Evolutionary conservation across 345 rosid genomes (phyloP).

Genomic region (Citrus medica): DNA sequence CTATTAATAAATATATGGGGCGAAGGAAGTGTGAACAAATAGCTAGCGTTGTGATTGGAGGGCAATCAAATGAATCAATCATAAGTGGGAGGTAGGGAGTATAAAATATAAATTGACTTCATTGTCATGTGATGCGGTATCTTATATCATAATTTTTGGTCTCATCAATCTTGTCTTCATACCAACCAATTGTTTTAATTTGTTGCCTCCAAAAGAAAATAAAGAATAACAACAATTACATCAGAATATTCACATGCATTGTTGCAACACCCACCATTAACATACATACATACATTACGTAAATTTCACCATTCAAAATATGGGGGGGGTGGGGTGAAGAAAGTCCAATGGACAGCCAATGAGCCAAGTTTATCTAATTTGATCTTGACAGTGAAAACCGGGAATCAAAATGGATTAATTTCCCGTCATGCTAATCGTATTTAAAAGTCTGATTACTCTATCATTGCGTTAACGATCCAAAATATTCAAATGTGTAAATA

Average conservation of each 20-base stretch:
- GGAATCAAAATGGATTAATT: no score
- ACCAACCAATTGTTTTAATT: background rate
- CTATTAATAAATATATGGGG: background rate
- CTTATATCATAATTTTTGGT: slow-evolving; percentile 10
- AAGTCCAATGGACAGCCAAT: no score
- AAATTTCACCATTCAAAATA: no score
- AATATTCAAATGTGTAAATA: no score
- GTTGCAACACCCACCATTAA: background rate
- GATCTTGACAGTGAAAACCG: no score
- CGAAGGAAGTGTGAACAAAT: background rate
- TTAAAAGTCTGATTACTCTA: no score
- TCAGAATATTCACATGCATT: background rate
- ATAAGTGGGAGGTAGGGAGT: background rate
- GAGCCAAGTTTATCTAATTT: no score
- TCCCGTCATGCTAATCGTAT: no score
- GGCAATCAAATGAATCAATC: background rate
- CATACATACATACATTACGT: no score
- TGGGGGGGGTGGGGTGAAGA: no score
- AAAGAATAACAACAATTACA: background rate
- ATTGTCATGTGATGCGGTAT: slow-evolving; percentile 5
- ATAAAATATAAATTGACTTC: background rate
- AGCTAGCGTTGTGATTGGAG: background rate
- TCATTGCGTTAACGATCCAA: no score
- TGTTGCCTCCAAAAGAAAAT: background rate
- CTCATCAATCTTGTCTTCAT: background rate